phyloP scores from a whole-genome alignment of 2,329 filamentous ascomycete species.

The Malbranchea cinnamomea region DNA sequence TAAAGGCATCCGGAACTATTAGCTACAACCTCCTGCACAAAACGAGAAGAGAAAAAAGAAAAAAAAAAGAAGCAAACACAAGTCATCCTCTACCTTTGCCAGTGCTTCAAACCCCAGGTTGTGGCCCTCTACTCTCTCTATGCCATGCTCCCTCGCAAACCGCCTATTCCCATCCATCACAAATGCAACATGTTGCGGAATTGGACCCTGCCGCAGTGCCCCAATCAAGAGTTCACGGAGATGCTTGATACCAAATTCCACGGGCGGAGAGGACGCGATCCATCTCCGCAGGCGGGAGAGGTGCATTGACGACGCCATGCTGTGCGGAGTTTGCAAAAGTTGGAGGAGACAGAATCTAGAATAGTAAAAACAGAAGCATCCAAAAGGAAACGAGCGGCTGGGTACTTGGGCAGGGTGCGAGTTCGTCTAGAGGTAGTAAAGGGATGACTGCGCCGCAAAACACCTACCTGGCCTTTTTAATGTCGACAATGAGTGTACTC shows the following conservation, averaged over 20 bases:
- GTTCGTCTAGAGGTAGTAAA: no score
- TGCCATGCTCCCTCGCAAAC: constrained; percentile 76
- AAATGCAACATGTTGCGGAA: constrained; percentile 94
- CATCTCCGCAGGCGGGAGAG: constrained; percentile 53
- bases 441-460: no score
- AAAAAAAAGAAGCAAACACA: constrained; percentile 1
- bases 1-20: background rate
- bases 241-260: constrained; percentile 72
- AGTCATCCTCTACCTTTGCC: constrained; percentile 46
- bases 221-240: constrained; percentile 77
- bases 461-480: no score
- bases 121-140: constrained; percentile 93
- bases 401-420: no score
- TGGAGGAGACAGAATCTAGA: constrained; percentile 1
- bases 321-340: background rate
- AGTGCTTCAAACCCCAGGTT: constrained; percentile 91
- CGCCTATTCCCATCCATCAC: constrained; percentile 98
- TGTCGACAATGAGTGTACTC: no score
- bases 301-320: constrained; percentile 38
- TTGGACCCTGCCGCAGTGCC: constrained; percentile 73
- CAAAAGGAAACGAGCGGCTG: no score
- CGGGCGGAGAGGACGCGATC: constrained; percentile 74
- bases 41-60: constrained; percentile 1
- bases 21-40: constrained; percentile 6
- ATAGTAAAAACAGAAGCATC: no score